Evolutionary conservation across 495 filamentous ascomycete species (phyloP), one percentile per base, ranked within the genome.

Genomic region (Neurospora cerealis): DNA sequence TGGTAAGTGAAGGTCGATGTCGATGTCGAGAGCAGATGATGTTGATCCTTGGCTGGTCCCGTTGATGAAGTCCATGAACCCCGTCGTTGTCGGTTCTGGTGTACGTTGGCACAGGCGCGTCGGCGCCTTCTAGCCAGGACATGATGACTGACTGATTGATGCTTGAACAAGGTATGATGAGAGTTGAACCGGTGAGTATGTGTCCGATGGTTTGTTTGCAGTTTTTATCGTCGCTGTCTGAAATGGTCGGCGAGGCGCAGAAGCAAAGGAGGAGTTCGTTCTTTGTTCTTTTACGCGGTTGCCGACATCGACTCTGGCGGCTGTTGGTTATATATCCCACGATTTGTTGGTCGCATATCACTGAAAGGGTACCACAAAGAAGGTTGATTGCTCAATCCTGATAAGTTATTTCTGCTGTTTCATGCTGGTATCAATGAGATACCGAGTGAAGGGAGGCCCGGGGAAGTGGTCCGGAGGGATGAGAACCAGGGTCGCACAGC

Each of bases 41-140:
- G n/a, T 24, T 48, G 10, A 1, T 46, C 19, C 19, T 8, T 19
- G 9, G 10, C 44, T 48, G 10, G 2, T 48, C 4, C 4, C 21
- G 38, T 38, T 4, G 38, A 74, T 42, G 1, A 38, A 42, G 9
- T 21, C 32, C n/a, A 71, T 24, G 66, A 71, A 28, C 21, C 17
- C 17, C n/a, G n/a, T 44, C 7, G 69, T 66, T 44, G 41, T 74
- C 70, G 73, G 46, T 32, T 21, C 17, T n/a, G 38, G 75, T 77
- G 71, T 75, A 75, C 28, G 40, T 44, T 15, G 75, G 75, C 46
- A 75, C 69, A 4, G 62, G n/a, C n/a, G 46, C 73, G 32, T 73
- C 69, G 36, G 71, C 71, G 73, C 69, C 41, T 32, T 60, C 48
- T 1, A 17, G 24, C 48, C 48, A 7, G 5, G 48, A 32, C 48